These are phyloP conservation scores for Vickermania spadyakhi DNA, from an alignment of 208 protist species.

Conservation along the genomic window DNA sequence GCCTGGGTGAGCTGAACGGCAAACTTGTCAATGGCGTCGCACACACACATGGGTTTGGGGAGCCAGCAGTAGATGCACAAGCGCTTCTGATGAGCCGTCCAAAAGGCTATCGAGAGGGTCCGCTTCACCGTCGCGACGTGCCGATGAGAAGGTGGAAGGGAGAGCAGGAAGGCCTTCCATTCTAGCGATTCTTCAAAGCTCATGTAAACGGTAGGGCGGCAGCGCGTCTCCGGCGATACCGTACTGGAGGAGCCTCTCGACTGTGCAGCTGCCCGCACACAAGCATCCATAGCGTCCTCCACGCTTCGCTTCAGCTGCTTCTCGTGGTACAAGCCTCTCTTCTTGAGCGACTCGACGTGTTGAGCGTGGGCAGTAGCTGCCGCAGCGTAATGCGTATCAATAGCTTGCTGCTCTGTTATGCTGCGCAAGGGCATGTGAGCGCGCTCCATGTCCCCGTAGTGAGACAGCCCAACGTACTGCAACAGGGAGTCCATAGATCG, in stretches of 20 bases:
- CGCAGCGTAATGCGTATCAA: conserved; percentile 11
- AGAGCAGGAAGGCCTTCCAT: conserved; percentile 51
- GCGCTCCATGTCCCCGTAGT: conserved; percentile 31
- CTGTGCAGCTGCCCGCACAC: neutral
- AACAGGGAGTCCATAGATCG: conserved; percentile 47
- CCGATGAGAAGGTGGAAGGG: conserved; percentile 17
- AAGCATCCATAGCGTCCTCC: neutral
- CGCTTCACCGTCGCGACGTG: conserved; percentile 43
- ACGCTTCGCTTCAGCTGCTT: conserved; percentile 3
- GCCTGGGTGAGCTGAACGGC: conserved; percentile 16
- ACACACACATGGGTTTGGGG: conserved; percentile 50
- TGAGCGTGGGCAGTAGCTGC: conserved; percentile 5
- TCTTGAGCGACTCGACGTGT: conserved; percentile 16
- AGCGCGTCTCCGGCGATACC: conserved; percentile 5
- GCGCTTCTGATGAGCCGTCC: conserved; percentile 25
- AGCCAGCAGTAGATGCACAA: conserved; percentile 80
- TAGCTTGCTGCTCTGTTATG: conserved; percentile 10
- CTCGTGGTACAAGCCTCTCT: conserved; percentile 10
- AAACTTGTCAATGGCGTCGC: conserved; percentile 33
- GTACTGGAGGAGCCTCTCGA: neutral
- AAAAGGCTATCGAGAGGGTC: conserved; percentile 37
- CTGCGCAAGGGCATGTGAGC: conserved; percentile 31
- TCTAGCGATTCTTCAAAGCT: conserved; percentile 44
- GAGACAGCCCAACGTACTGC: conserved; percentile 32
- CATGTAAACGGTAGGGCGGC: conserved; percentile 57